Percentiles rank a stretch among this genome's conserved stretches.
Evolutionary conservation across 2,329 filamentous ascomycete genomes (phyloP).

Genomic region (Arthroderma sp.): DNA sequence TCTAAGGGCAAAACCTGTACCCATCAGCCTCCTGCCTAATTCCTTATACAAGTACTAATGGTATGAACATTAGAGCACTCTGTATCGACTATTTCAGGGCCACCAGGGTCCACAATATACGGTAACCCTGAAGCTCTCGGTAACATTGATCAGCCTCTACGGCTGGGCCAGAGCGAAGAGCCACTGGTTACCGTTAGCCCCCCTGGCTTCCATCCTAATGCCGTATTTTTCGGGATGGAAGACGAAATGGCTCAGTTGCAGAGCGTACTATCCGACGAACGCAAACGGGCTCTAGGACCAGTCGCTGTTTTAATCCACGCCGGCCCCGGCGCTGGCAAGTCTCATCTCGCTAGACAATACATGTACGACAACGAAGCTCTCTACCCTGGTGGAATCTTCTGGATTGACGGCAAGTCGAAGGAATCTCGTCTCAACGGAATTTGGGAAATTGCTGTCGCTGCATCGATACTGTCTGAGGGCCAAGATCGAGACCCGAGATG

Average conservation of each 20-base stretch:
- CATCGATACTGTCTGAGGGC: conserved; percentile 36
- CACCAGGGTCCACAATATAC: background rate
- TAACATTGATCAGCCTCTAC: background rate
- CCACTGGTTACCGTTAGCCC: conserved; percentile 34
- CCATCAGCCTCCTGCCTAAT: too few relatives aligned
- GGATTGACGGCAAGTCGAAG: conserved; percentile 52
- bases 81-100: background rate
- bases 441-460: conserved; percentile 53
- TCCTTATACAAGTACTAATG: too few relatives aligned
- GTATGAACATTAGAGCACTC: background rate
- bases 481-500: conserved; percentile 28
- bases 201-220: conserved; percentile 50
- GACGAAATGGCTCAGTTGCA: conserved; percentile 49
- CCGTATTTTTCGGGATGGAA: conserved; percentile 50
- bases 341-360: conserved; percentile 56
- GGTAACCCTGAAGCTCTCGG: background rate
- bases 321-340: conserved; percentile 56
- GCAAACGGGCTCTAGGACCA: conserved; percentile 47
- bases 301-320: conserved; percentile 53
- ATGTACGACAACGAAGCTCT: conserved; percentile 47
- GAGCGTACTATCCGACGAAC: conserved; percentile 46
- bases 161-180: conserved; percentile 4
- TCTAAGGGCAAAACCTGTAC: too few relatives aligned
- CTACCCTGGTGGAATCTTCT: conserved; percentile 57
- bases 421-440: conserved; percentile 50